Evolutionary conservation across 768 basidiomycete genomes (phyloP), one percentile per base, ranked within the genome.

Genomic region (Boletus bicolor): DNA sequence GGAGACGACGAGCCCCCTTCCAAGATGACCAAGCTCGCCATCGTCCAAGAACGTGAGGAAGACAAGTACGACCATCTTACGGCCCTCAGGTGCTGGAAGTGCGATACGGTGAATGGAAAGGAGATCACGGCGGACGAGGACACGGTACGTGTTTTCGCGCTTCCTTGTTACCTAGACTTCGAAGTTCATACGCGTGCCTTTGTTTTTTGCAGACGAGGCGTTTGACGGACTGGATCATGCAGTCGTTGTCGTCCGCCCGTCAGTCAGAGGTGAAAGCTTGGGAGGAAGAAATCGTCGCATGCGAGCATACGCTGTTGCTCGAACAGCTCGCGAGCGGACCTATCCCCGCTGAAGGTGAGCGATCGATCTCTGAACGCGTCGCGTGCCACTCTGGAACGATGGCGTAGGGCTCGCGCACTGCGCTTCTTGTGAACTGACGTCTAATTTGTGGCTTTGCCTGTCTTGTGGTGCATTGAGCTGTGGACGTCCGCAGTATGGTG

Each of bases 251-350:
- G 0, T 95, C 93, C 2, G 89, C 92, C 0, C 90, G 93, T 46
- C 89, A 96, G 67, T 92, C 89, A 0, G 94, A 98, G 65, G 89
- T 99, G 46, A 89, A 97, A 72, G 89, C 97, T 7, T 99, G 97
- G 97, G 93, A 98, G 69, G 95, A 98, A 70, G 96, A 98, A 61
- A 87, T 97, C 41, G 65, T 76, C 0, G 73, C 92, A 7, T 99
- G 97, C 77, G 87, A 92, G 65, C 97, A 99, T 60, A 80, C 85
- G 8, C 69, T 82, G 11, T 76, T 77, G 11, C 71, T 89, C 4
- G 69, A 81, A 36, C 86, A 87, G 59, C 67, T 64, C 0, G 43
- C 57, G 4, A 58, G 57, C n/a, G 68, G 60, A 6, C 21, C 46
- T 1, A 72, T 69, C n/a, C 59, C 69, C 0, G 49, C 64, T 3